A percentile compares a stretch with the other conserved stretches of the same genome.
phyloP scores from a whole-genome alignment of 768 basidiomycete genomes.

The Tulasnella sp. region DNA sequence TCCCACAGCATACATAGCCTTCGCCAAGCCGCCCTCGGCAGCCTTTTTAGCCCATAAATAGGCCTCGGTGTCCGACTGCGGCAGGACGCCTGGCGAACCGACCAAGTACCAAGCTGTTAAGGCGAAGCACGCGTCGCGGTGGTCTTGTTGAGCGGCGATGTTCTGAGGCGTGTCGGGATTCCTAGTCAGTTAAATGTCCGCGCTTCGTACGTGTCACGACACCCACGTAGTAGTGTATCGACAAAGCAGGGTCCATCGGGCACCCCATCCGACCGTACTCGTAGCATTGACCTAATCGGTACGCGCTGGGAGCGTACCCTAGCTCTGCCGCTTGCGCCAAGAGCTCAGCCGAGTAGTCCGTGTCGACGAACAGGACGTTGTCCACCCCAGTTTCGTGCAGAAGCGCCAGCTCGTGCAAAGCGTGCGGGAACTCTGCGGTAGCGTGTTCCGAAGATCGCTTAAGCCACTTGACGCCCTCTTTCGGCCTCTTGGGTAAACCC shows the following conservation, averaged over 20 bases:
- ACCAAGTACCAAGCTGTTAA: slow-evolving; percentile 99
- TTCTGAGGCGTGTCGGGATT: slow-evolving; percentile 55
- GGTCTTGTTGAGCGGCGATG: slow-evolving; percentile 95
- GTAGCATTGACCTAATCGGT: slow-evolving; percentile 95
- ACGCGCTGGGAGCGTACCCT: slow-evolving; percentile 93
- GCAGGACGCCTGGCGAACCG: slow-evolving; percentile 93
- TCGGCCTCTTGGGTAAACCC: slow-evolving; percentile 75
- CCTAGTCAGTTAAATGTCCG: neutral
- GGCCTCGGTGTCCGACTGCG: slow-evolving; percentile 97
- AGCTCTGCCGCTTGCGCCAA: slow-evolving; percentile 93
- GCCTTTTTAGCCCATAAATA: slow-evolving; percentile 97
- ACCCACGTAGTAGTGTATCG: slow-evolving; percentile 97
- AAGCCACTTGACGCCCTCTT: slow-evolving; percentile 98
- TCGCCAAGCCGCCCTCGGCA: slow-evolving; percentile 83
- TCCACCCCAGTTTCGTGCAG: slow-evolving; percentile 97
- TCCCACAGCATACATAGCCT: slow-evolving; percentile 97
- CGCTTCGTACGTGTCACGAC: no score
- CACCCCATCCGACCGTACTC: slow-evolving; percentile 99
- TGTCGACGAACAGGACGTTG: slow-evolving; percentile 95
- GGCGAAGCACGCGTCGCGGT: slow-evolving; percentile 96
- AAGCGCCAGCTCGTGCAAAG: slow-evolving; percentile 88
- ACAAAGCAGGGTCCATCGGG: slow-evolving; percentile 92
- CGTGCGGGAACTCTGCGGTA: slow-evolving; percentile 93
- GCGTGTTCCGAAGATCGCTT: slow-evolving; percentile 94
- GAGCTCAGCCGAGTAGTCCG: slow-evolving; percentile 90